These are phyloP conservation scores for Rutstroemia sp. DNA, from an alignment of 2,329 filamentous ascomycete genomes.

Conservation along the genomic window DNA sequence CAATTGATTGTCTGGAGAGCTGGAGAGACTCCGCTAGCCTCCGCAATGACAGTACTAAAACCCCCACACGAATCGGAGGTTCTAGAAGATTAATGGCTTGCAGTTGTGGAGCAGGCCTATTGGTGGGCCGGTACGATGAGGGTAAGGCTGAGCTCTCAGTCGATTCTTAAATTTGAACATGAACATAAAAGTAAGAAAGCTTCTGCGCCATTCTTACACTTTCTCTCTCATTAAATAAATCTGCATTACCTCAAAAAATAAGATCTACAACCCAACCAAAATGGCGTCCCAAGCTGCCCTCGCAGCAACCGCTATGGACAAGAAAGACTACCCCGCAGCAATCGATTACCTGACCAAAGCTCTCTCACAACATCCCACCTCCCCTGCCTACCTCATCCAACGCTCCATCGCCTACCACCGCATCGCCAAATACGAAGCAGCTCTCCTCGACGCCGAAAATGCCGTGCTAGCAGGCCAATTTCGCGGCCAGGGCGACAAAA, in stretches of 20 bases:
- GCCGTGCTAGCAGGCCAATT: slow-evolving; percentile 55
- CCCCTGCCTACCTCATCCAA: slow-evolving; percentile 73
- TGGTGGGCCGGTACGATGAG: no score
- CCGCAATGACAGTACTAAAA: no score
- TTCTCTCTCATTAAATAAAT: neutral
- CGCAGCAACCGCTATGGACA: slow-evolving; percentile 54
- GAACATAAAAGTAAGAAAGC: no score
- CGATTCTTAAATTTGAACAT: no score
- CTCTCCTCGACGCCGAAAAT: slow-evolving; percentile 62
- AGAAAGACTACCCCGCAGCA: slow-evolving; percentile 57
- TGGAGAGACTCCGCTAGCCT: no score
- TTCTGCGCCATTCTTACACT: no score
- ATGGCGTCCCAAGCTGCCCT: slow-evolving; percentile 44
- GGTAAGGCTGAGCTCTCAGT: no score
- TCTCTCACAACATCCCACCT: slow-evolving; percentile 55
- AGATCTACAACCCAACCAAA: neutral
- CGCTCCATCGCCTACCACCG: slow-evolving; percentile 74
- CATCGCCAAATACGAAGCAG: slow-evolving; percentile 50
- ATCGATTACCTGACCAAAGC: slow-evolving; percentile 62
- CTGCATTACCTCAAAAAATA: neutral
- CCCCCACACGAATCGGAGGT: no score
- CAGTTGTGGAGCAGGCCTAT: no score
- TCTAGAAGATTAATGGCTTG: no score
- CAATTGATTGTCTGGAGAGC: no score
- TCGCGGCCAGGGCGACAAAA: slow-evolving; percentile 66